A percentile compares a stretch with the other conserved stretches of the same genome.
These are phyloP conservation scores for Penicillium sp. DNA, from an alignment of 2,329 filamentous ascomycete genomes.

Conservation along the genomic window DNA sequence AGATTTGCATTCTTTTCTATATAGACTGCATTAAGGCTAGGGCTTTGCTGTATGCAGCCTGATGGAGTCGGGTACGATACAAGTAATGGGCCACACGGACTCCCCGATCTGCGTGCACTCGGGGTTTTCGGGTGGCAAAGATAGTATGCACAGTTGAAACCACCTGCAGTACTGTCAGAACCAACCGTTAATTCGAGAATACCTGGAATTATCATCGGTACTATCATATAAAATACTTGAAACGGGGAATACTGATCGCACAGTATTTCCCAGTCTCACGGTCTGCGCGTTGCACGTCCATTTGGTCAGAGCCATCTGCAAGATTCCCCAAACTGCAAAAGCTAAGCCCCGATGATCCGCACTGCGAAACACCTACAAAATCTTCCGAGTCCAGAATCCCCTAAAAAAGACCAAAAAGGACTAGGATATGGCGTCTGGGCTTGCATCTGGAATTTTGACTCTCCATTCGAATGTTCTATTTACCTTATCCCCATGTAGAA, in stretches of 20 bases:
- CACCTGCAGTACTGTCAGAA: not conserved
- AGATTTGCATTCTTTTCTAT: slow-evolving; percentile 12
- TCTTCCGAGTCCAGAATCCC: slow-evolving; percentile 6
- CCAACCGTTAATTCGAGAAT: not conserved
- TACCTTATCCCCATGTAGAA: too few relatives aligned
- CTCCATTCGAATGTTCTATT: too few relatives aligned
- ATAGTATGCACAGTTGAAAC: slow-evolving; percentile 6
- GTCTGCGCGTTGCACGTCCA: slow-evolving; percentile 25
- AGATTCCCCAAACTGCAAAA: slow-evolving; percentile 28
- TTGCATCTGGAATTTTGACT: not conserved
- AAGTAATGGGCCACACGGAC: slow-evolving; percentile 14
- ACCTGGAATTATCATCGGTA: not conserved
- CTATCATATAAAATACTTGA: not conserved
- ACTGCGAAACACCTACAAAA: slow-evolving; percentile 25
- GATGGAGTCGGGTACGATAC: slow-evolving; percentile 15
- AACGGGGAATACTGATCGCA: slow-evolving; percentile 11
- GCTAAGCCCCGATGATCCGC: slow-evolving; percentile 36
- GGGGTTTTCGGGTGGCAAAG: slow-evolving; percentile 12
- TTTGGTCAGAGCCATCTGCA: slow-evolving; percentile 23
- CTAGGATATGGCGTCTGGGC: slow-evolving; percentile 3
- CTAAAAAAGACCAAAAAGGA: not conserved
- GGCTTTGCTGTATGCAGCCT: slow-evolving; percentile 15
- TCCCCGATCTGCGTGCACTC: slow-evolving; percentile 16
- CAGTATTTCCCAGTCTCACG: slow-evolving; percentile 17
- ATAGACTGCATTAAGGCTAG: slow-evolving; percentile 5